Percentiles rank a stretch among this genome's conserved stretches.
Conservation (phyloP, 129 eudicot species). For the Artemisia tridentata region DNA sequence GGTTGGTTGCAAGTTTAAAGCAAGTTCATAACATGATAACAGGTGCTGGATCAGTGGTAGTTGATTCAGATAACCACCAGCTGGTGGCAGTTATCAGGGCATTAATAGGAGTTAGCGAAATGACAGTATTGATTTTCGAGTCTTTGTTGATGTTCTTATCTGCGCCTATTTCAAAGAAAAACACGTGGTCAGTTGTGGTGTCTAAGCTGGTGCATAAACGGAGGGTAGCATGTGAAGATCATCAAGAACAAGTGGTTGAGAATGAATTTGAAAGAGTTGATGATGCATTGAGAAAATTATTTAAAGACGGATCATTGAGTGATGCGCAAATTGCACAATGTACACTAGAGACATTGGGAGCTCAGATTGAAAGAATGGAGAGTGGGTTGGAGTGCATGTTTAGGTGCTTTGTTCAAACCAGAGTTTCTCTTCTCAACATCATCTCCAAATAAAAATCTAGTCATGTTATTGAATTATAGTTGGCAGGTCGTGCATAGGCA, state of each 20-base stretch:
- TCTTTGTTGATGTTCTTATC: slow-evolving; percentile 30
- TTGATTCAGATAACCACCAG: slow-evolving; percentile 17
- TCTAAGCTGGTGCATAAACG: slow-evolving; percentile 33
- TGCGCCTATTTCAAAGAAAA: slow-evolving; percentile 27
- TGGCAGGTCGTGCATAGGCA: neutral
- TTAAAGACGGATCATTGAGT: slow-evolving; percentile 6
- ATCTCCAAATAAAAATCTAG: slow-evolving; percentile 21
- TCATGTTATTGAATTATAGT: neutral
- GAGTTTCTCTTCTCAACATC: slow-evolving; percentile 36
- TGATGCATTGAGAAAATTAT: slow-evolving; percentile 19
- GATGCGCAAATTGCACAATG: slow-evolving; percentile 19
- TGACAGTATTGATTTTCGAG: slow-evolving; percentile 35
- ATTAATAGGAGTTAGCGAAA: slow-evolving; percentile 35
- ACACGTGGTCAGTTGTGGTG: slow-evolving; percentile 32
- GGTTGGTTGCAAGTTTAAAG: slow-evolving; percentile 38
- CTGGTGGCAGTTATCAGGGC: slow-evolving; percentile 30
- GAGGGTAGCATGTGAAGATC: slow-evolving; percentile 25
- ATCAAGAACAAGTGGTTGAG: slow-evolving; percentile 13
- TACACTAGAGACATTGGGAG: slow-evolving; percentile 30
- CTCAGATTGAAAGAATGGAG: slow-evolving; percentile 33
- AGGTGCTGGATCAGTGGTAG: slow-evolving; percentile 9
- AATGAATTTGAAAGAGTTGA: slow-evolving; percentile 26
- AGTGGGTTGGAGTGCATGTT: slow-evolving; percentile 25
- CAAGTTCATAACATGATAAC: slow-evolving; percentile 27
- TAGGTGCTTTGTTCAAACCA: slow-evolving; percentile 32